Evolutionary conservation across 768 basidiomycete genomes (phyloP), one percentile per base, ranked within the genome.

Genomic region (Lyophyllum decastes): DNA sequence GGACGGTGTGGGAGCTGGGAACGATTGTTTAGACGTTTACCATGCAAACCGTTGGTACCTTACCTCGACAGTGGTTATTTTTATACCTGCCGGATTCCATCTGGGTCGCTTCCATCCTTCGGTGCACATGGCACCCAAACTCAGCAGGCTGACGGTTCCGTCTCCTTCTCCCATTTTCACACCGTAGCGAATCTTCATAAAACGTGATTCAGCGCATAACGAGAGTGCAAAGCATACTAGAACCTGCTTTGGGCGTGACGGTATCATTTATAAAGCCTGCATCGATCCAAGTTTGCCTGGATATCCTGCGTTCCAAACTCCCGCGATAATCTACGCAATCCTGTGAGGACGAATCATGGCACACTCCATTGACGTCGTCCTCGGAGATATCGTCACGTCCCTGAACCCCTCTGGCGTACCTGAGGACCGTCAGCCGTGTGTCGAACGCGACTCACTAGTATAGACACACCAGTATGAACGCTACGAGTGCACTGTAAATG

Each of bases 91-190:
- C 0, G 96, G 96, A 71, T 98, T 98, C 93, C 94, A 98, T 53
- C 87, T 78, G 60, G 81, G 81, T 55, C 87, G 79, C 71, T 90
- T 91, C 96, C 95, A 97, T 7, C 95, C 96, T 67, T 94, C 93
- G 11, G 90, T 88, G 66, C 96, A 98, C 94, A 98, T 97, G n/a
- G 91, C 86, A 16, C 95, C 96, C 52, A 95, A 78, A 62, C 90
- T 92, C 33, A 95, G 66, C 41, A 94, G 73, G 64, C 86, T 86
- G 22, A 95, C 94, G 2, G 97, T 98, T 12, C 97, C 96, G 69
- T 98, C 97, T 8, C 95, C 96, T 75, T 97, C 94, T 40, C 94
- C 93, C 72, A 95, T 86, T 63, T 90, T 92, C 52, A 98, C 92
- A 11, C 95, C 95, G 60, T 91, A 93, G 52, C 81, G 76, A 48